Conservation (phyloP, 306 rosid genomes). For the Leucaena leucocephala region DNA sequence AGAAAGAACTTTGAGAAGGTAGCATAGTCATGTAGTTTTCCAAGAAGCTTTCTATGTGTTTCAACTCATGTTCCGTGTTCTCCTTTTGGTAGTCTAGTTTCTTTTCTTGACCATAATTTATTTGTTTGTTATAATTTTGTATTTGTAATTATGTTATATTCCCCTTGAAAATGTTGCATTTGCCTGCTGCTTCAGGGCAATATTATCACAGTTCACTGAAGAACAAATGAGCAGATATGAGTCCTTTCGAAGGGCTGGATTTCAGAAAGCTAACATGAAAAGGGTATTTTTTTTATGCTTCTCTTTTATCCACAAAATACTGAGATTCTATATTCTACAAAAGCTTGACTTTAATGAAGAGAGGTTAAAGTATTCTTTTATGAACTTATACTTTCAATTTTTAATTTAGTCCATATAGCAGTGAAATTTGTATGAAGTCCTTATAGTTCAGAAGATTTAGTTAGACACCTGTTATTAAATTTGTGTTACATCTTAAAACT, state of each 20-base stretch:
- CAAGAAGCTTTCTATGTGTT: neutral
- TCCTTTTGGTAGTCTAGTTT: neutral
- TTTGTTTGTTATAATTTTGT: neutral
- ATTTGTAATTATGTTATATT: neutral
- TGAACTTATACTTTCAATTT: neutral
- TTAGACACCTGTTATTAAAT: neutral
- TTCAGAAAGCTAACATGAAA: constrained; percentile 91
- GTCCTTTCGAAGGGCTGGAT: constrained; percentile 91
- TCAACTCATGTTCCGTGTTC: neutral
- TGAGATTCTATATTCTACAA: neutral
- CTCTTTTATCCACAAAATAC: neutral
- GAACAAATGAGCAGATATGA: constrained; percentile 96
- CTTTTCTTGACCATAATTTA: neutral
- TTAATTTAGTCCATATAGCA: neutral
- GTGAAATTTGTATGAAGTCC: neutral
- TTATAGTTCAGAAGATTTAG: neutral
- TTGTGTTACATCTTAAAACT: neutral
- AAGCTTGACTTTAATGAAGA: neutral
- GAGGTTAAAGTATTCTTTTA: neutral
- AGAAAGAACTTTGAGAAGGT: neutral
- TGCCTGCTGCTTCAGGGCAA: constrained; percentile 53
- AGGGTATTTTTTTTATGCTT: constrained; percentile 52
- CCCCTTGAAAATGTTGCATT: constrained; percentile 10
- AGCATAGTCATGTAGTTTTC: neutral
- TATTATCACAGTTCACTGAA: constrained; percentile 80